Evolutionary conservation across 2,329 filamentous ascomycete species (phyloP).

Genomic region (Xylaria sp.): DNA sequence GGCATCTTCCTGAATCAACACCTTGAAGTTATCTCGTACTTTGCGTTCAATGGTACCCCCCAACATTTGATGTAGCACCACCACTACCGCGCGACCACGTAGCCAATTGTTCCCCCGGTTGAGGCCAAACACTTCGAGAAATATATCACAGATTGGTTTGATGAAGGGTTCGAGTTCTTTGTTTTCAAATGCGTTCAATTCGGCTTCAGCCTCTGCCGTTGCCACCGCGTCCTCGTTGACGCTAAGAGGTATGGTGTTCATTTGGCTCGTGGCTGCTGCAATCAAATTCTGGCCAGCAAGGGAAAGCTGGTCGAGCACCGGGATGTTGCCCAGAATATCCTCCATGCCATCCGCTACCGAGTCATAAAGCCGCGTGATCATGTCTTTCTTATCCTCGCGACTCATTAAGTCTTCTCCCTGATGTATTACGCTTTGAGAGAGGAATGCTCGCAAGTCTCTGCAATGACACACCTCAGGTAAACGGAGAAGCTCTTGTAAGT

Average conservation of each 20-base stretch:
- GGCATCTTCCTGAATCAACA: conserved; percentile 70
- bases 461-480: conserved; percentile 92
- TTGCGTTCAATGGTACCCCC: conserved; percentile 96
- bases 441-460: conserved; percentile 82
- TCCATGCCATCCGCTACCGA: conserved; percentile 98
- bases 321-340: conserved; percentile 92
- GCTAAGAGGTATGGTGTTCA: conserved; percentile 50
- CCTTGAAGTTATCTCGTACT: conserved; percentile 75
- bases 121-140: conserved; percentile 90
- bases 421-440: conserved; percentile 79
- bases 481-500: conserved; percentile 73
- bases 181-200: conserved; percentile 87
- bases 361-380: conserved; percentile 91
- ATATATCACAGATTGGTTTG: conserved; percentile 96
- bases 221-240: conserved; percentile 46
- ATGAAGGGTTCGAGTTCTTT: conserved; percentile 90
- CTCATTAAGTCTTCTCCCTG: conserved; percentile 53
- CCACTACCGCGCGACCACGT: conserved; percentile 87
- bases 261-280: conserved; percentile 64
- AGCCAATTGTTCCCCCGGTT: conserved; percentile 97
- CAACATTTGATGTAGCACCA: conserved; percentile 90
- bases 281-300: conserved; percentile 88
- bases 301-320: conserved; percentile 89
- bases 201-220: conserved; percentile 80
- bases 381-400: conserved; percentile 68